Percentiles rank a stretch among this genome's conserved stretches.
Evolutionary conservation across 1,284 basidiomycete genomes (phyloP).

Genomic region (Xanthoconium separans): DNA sequence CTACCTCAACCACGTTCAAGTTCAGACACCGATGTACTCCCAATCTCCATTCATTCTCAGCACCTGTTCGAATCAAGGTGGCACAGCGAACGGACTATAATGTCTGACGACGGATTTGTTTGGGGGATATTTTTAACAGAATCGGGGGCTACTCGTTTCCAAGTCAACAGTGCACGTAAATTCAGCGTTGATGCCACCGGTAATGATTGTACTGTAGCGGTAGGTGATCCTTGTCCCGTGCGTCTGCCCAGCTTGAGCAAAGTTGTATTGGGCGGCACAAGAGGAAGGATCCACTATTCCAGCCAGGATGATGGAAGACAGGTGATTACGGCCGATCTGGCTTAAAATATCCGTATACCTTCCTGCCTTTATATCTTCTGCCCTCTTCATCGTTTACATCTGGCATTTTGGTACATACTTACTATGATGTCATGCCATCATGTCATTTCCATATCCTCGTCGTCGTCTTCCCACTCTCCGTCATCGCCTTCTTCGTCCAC

Average conservation of each 20-base stretch:
- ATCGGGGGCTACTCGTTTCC: neutral
- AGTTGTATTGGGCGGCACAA: neutral
- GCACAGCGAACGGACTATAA: neutral
- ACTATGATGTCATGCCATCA: slow-evolving; percentile 13
- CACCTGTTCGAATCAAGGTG: neutral
- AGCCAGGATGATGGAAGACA: neutral
- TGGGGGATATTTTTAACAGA: neutral
- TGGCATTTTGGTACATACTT: neutral
- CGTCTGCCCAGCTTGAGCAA: neutral
- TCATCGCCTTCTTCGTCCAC: slow-evolving; percentile 48
- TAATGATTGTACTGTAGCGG: neutral
- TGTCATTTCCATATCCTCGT: slow-evolving; percentile 65
- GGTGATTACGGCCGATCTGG: neutral
- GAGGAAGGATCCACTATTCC: neutral
- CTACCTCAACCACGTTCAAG: neutral
- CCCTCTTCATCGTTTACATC: too few species aligned
- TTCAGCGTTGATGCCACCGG: neutral
- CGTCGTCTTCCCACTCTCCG: slow-evolving; percentile 51
- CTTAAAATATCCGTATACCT: neutral
- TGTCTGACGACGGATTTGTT: neutral
- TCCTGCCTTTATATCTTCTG: too few species aligned
- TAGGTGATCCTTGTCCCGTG: neutral
- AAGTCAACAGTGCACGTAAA: neutral
- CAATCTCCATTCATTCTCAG: neutral
- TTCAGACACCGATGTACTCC: neutral